Evolutionary conservation across 2,329 filamentous ascomycete genomes (phyloP).

Genomic region (Trichophyton benhamiae): DNA sequence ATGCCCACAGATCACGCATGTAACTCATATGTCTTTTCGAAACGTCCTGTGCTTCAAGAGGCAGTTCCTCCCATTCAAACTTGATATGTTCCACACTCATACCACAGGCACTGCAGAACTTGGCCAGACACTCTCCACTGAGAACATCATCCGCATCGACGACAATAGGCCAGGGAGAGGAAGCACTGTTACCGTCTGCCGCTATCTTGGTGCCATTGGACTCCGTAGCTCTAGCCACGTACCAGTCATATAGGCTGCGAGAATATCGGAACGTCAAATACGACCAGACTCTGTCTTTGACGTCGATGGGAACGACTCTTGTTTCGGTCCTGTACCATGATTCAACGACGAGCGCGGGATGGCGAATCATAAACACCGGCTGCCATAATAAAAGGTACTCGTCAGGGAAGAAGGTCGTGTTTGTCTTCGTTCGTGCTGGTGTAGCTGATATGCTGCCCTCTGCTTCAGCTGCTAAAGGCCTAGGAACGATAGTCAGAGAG

Average conservation of each 20-base stretch:
- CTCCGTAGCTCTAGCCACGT: slow-evolving; percentile 8
- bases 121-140: slow-evolving; percentile 17
- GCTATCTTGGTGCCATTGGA: too few species aligned
- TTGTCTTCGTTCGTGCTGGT: slow-evolving; percentile 6
- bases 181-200: too few species aligned
- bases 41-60: neutral
- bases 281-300: slow-evolving; percentile 12
- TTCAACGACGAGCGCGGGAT: slow-evolving; percentile 28
- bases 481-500: neutral
- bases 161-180: slow-evolving; percentile 17
- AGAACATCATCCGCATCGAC: slow-evolving; percentile 31
- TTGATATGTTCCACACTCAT: slow-evolving; percentile 21
- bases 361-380: slow-evolving; percentile 27
- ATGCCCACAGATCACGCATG: slow-evolving; percentile 1
- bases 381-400: slow-evolving; percentile 23
- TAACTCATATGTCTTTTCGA: slow-evolving; percentile 1
- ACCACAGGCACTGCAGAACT: slow-evolving; percentile 20
- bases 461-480: neutral
- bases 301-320: slow-evolving; percentile 11
- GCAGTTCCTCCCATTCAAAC: slow-evolving; percentile 21
- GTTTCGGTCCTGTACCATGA: slow-evolving; percentile 24
- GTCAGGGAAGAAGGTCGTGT: slow-evolving; percentile 26
- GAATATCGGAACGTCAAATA: slow-evolving; percentile 23
- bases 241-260: slow-evolving; percentile 26
- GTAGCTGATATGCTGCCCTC: slow-evolving; percentile 12